Conservation (phyloP, 768 basidiomycete species). For the Collybiopsis luxurians region DNA sequence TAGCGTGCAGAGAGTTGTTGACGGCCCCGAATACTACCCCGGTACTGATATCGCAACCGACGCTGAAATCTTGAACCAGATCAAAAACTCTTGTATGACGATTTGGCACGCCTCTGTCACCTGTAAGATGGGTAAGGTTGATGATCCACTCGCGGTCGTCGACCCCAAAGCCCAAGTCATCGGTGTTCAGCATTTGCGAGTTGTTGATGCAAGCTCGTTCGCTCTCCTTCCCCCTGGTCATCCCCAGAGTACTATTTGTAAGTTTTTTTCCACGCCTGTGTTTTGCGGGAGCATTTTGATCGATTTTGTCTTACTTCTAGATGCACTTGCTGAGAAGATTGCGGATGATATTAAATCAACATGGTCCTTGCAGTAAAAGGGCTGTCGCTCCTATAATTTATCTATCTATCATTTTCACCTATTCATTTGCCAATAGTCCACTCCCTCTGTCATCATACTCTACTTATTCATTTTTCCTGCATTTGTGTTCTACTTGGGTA, state of each 20-base stretch:
- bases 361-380: neutral
- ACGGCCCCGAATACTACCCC: conserved; percentile 13
- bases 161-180: neutral
- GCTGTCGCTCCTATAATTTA: too few relatives aligned
- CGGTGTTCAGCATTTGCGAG: neutral
- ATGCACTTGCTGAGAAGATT: neutral
- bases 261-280: neutral
- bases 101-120: neutral
- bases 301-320: neutral
- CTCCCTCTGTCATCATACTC: too few relatives aligned
- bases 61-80: conserved; percentile 17
- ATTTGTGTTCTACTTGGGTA: too few relatives aligned
- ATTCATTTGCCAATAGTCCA: too few relatives aligned
- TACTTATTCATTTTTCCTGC: too few relatives aligned
- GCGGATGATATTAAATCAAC: neutral
- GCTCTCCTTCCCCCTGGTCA: conserved; percentile 8
- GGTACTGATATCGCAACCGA: conserved; percentile 19
- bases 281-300: neutral
- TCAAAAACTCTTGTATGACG: neutral
- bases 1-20: conserved; percentile 2
- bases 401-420: too few relatives aligned
- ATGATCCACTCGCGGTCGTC: neutral
- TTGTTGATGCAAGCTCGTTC: neutral
- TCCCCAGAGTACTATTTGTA: neutral
- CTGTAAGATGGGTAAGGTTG: neutral